Percentiles rank a stretch among this genome's conserved stretches.
These are phyloP conservation scores for Suhomyces maxii DNA, from an alignment of 1,139 yeast species.

Conservation along the genomic window DNA sequence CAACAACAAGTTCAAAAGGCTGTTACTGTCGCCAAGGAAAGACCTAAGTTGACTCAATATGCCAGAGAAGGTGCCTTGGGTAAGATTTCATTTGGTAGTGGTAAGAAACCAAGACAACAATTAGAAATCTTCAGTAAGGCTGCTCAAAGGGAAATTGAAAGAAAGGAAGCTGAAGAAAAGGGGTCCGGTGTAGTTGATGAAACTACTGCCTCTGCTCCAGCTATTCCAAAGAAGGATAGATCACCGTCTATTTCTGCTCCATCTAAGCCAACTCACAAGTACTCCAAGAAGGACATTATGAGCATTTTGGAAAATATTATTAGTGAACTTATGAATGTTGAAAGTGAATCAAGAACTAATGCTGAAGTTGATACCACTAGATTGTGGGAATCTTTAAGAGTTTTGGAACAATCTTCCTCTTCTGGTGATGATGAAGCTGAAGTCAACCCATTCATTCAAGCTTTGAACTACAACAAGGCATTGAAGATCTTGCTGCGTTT, in stretches of 20 bases:
- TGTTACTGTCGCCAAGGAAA: conserved; percentile 89
- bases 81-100: conserved; percentile 76
- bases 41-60: conserved; percentile 71
- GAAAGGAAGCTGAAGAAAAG: conserved; percentile 27
- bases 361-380: conserved; percentile 53
- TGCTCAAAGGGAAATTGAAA: conserved; percentile 48
- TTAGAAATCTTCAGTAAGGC: conserved; percentile 66
- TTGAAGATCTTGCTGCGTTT: conserved; percentile 86
- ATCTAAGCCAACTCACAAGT: conserved; percentile 31
- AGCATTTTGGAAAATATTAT: conserved; percentile 74
- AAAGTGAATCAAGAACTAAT: conserved; percentile 76
- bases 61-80: conserved; percentile 91
- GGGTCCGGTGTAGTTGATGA: conserved; percentile 17
- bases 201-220: conserved; percentile 7
- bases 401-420: conserved; percentile 52
- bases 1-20: conserved; percentile 98
- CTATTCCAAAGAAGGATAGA: conserved; percentile 20
- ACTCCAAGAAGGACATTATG: conserved; percentile 47
- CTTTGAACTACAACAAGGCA: conserved; percentile 83
- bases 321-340: conserved; percentile 74
- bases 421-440: conserved; percentile 45
- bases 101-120: conserved; percentile 88
- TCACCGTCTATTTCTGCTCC: conserved; percentile 29
- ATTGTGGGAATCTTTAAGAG: conserved; percentile 79
- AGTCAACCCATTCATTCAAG: conserved; percentile 80